phyloP scores from a whole-genome alignment of 441 rosid species.

The Eutrema salsugineum region DNA sequence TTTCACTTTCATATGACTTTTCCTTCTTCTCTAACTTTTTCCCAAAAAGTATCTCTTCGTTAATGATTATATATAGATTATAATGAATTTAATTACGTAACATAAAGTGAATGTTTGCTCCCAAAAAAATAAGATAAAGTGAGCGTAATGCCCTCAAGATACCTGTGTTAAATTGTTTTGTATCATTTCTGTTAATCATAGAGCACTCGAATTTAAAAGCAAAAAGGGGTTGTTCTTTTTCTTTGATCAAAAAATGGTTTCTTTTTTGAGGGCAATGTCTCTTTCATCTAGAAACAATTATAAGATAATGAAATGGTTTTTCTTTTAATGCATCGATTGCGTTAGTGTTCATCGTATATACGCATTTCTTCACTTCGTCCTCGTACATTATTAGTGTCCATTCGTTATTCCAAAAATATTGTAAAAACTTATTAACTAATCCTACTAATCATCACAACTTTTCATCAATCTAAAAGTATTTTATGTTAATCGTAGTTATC shows the following conservation, averaged over 20 bases:
- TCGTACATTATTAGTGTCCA: neutral
- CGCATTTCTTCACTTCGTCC: neutral
- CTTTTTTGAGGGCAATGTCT: neutral
- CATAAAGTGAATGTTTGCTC: too few relatives aligned
- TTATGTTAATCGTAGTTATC: too few relatives aligned
- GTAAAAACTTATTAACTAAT: neutral
- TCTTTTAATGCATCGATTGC: neutral
- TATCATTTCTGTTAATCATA: neutral
- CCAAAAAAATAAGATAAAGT: slow-evolving; percentile 11
- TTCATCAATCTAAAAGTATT: too few relatives aligned
- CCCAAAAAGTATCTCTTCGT: neutral
- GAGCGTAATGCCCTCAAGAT: neutral
- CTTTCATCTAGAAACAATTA: slow-evolving; percentile 20
- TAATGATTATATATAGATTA: neutral
- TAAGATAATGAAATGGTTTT: neutral
- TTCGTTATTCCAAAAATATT: neutral
- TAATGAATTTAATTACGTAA: neutral
- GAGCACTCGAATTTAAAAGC: neutral
- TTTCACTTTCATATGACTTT: slow-evolving; percentile 7
- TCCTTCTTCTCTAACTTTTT: neutral
- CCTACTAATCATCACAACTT: too few relatives aligned
- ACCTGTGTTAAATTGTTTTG: neutral
- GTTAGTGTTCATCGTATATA: neutral
- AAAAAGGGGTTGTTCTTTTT: neutral
- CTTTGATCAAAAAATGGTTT: too few relatives aligned